Conservation (phyloP, 2,329 filamentous ascomycete genomes). For the Curvularia eragrostidis region DNA sequence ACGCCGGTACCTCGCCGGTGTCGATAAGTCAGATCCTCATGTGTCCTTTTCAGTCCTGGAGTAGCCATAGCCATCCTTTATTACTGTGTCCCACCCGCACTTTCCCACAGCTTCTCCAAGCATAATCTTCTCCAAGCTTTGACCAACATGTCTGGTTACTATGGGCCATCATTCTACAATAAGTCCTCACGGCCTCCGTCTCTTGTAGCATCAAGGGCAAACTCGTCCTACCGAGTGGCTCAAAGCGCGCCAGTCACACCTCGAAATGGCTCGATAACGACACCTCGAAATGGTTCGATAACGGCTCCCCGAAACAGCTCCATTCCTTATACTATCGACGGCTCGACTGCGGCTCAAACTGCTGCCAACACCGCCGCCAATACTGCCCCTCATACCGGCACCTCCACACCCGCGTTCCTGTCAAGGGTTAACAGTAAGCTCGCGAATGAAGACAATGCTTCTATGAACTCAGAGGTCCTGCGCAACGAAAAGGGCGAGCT, state of each 20-base stretch:
- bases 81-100: not conserved
- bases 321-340: conserved; percentile 17
- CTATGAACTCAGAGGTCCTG: conserved; percentile 24
- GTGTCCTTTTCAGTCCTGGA: conserved; percentile 5
- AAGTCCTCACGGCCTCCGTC: conserved; percentile 20
- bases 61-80: conserved; percentile 2
- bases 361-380: conserved; percentile 23
- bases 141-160: conserved; percentile 25
- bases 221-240: conserved; percentile 20
- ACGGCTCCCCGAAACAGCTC: conserved; percentile 22
- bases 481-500: conserved; percentile 36
- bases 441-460: conserved; percentile 9
- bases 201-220: conserved; percentile 24
- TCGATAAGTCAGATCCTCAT: conserved; percentile 5
- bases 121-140: not conserved
- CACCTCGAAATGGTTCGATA: conserved; percentile 22
- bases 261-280: conserved; percentile 22
- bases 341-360: conserved; percentile 20
- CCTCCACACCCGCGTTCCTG: conserved; percentile 19
- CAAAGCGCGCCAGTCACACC: conserved; percentile 22
- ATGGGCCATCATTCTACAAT: conserved; percentile 25
- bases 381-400: conserved; percentile 19
- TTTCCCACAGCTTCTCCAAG: conserved; percentile 7
- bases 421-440: conserved; percentile 25
- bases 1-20: conserved; percentile 10